phyloP scores from a whole-genome alignment of 345 rosid genomes.

The Salix purpurea region DNA sequence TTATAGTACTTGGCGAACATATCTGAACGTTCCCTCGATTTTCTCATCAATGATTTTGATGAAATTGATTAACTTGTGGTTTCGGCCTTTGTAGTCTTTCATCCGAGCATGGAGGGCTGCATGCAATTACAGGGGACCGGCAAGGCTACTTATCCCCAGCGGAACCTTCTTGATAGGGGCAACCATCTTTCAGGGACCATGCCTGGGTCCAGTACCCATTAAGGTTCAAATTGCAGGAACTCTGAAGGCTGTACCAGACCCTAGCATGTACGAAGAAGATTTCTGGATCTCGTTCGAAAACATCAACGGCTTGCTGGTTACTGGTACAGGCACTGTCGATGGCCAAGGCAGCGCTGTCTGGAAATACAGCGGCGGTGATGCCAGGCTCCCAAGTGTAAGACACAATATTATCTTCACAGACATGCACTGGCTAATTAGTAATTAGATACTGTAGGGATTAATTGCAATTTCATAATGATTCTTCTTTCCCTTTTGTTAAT shows the following conservation, averaged over 20 bases:
- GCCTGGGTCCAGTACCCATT: slow-evolving; percentile 26
- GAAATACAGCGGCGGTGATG: slow-evolving; percentile 31
- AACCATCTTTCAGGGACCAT: slow-evolving; percentile 41
- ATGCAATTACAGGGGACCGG: slow-evolving; percentile 28
- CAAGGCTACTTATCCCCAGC: slow-evolving; percentile 37
- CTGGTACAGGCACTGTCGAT: slow-evolving; percentile 56
- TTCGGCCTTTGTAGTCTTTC: slow-evolving; percentile 25
- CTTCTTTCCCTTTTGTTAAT: background rate
- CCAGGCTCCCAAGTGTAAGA: slow-evolving; percentile 14
- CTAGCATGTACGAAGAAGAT: slow-evolving; percentile 21
- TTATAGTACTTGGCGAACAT: too few relatives aligned
- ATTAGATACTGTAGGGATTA: background rate
- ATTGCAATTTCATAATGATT: background rate
- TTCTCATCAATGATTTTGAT: background rate
- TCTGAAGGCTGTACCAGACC: slow-evolving; percentile 30
- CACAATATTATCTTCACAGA: background rate
- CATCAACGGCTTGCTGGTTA: slow-evolving; percentile 40
- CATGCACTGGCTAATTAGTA: background rate
- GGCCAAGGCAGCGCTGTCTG: slow-evolving; percentile 62
- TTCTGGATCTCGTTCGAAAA: slow-evolving; percentile 53
- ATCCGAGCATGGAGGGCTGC: slow-evolving; percentile 40
- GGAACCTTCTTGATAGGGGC: slow-evolving; percentile 38
- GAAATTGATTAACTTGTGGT: background rate
- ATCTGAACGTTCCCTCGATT: too few relatives aligned
- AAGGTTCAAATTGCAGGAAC: slow-evolving; percentile 36